Percentiles rank a stretch among this genome's conserved stretches.
Evolutionary conservation across 306 rosid species (phyloP).

Genomic region (Betula pendula): DNA sequence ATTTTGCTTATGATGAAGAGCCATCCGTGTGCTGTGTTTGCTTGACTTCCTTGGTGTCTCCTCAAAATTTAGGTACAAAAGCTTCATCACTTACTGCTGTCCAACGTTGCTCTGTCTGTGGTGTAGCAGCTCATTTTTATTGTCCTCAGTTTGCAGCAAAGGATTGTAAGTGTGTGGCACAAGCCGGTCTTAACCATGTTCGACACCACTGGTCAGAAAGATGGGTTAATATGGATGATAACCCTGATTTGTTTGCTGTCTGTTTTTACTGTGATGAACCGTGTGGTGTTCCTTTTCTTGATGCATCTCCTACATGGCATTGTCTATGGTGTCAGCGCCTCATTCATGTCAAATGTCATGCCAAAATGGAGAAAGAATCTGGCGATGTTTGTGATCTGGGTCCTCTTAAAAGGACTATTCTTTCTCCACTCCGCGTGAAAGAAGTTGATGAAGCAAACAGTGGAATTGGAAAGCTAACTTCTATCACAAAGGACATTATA

Average conservation of each 20-base stretch:
- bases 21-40: constrained; percentile 75
- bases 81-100: constrained; percentile 45
- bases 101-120: constrained; percentile 82
- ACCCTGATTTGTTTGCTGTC: constrained; percentile 57
- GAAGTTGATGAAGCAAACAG: constrained; percentile 51
- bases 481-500: constrained; percentile 38
- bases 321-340: constrained; percentile 81
- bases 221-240: constrained; percentile 68
- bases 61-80: constrained; percentile 60
- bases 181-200: constrained; percentile 62
- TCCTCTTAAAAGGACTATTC: constrained; percentile 51
- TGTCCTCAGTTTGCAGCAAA: constrained; percentile 64
- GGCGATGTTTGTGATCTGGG: constrained; percentile 77
- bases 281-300: constrained; percentile 76
- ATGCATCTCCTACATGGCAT: constrained; percentile 80
- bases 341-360: constrained; percentile 76
- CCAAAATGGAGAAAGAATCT: constrained; percentile 55
- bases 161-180: constrained; percentile 81
- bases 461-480: constrained; percentile 35
- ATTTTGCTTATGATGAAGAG: constrained; percentile 59
- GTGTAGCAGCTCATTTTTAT: constrained; percentile 73
- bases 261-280: constrained; percentile 72
- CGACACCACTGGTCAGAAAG: constrained; percentile 84
- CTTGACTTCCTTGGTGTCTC: constrained; percentile 63
- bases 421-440: constrained; percentile 66